Evolutionary conservation across 148 eudicot genomes (phyloP).

Genomic region (Fagopyrum tataricum): DNA sequence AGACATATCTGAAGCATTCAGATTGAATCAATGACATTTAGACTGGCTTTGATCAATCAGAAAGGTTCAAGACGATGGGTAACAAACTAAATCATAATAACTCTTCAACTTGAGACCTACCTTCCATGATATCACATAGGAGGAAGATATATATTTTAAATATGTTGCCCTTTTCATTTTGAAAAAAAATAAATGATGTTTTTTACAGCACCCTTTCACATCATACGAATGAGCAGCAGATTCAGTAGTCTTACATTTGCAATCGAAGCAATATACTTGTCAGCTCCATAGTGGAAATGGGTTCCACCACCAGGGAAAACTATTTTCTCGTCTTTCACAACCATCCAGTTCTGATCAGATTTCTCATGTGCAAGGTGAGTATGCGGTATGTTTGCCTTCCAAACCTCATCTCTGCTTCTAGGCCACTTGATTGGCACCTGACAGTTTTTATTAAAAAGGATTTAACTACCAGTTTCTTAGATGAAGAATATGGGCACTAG

Average conservation of each 20-base stretch:
- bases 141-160: background rate
- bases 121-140: background rate
- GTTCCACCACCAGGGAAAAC: slow-evolving; percentile 98
- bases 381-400: slow-evolving; percentile 98
- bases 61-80: background rate
- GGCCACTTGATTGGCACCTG: slow-evolving; percentile 99
- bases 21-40: too few species aligned
- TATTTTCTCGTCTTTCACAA: slow-evolving; percentile 91
- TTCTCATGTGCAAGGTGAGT: slow-evolving; percentile 98
- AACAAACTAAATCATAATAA: background rate
- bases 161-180: background rate
- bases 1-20: too few species aligned
- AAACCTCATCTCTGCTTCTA: slow-evolving; percentile 93
- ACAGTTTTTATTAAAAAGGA: background rate
- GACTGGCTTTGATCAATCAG: too few species aligned
- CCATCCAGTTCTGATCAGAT: slow-evolving; percentile 99
- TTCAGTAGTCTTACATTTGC: slow-evolving; percentile 67
- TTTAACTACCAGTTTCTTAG: background rate
- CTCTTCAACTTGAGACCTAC: background rate
- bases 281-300: slow-evolving; percentile 97
- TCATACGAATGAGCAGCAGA: background rate
- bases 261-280: slow-evolving; percentile 82
- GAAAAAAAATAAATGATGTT: background rate
- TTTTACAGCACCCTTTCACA: background rate
- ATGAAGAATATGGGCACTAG: background rate